Conservation (phyloP, 371 early-diverging fungal genomes). For the Mucor velutinosus region DNA sequence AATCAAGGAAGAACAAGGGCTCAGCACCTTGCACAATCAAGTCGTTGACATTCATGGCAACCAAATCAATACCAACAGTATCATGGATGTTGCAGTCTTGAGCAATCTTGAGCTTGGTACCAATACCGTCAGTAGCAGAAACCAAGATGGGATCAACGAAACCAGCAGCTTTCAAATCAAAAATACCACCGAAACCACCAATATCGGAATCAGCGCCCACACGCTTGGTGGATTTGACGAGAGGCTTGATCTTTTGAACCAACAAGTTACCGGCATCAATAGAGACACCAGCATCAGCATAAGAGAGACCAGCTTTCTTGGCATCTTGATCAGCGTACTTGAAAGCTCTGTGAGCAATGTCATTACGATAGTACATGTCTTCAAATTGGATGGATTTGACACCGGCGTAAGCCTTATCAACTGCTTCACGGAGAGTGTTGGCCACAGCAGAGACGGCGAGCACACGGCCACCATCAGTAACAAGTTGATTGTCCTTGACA, state of each 20-base stretch:
- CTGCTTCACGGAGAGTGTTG: constrained; percentile 70
- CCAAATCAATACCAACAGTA: constrained; percentile 94
- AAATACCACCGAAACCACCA: constrained; percentile 97
- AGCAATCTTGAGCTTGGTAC: constrained; percentile 97
- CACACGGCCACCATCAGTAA: constrained; percentile 96
- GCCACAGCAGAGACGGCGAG: constrained; percentile 88
- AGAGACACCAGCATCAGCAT: constrained; percentile 94
- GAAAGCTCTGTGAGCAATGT: constrained; percentile 91
- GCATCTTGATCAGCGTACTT: constrained; percentile 52
- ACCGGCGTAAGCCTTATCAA: constrained; percentile 75
- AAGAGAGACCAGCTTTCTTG: constrained; percentile 64
- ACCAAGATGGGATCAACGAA: constrained; percentile 91
- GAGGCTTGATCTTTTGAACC: constrained; percentile 93
- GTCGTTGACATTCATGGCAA: constrained; percentile 99
- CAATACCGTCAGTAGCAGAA: constrained; percentile 97
- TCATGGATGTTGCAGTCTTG: constrained; percentile 83
- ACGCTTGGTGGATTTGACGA: constrained; percentile 90
- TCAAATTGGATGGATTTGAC: constrained; percentile 79
- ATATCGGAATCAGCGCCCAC: constrained; percentile 94
- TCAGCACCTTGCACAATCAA: constrained; percentile 98
- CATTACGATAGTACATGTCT: constrained; percentile 82
- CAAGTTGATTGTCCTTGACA: constrained; percentile 54
- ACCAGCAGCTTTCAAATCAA: constrained; percentile 93
- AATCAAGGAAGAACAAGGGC: constrained; percentile 97
- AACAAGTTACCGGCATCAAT: constrained; percentile 95